These are phyloP conservation scores for Teratosphaeria viscida DNA, from an alignment of 2,329 filamentous ascomycete species.

Conservation along the genomic window DNA sequence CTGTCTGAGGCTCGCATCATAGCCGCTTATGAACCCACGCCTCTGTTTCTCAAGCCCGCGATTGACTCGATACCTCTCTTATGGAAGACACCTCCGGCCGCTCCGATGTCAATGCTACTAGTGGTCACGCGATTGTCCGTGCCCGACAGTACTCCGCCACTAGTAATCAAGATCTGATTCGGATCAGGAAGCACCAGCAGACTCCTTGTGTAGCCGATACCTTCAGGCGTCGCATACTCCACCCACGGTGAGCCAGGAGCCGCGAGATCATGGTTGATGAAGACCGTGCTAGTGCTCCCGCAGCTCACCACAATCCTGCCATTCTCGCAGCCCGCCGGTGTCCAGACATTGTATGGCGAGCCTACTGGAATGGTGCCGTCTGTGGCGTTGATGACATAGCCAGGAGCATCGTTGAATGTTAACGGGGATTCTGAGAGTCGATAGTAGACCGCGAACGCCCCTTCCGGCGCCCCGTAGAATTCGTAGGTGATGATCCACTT, in stretches of 20 bases:
- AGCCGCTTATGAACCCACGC: neutral
- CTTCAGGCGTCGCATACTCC: conserved; percentile 32
- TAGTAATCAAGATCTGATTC: conserved; percentile 31
- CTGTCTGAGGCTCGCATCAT: conserved; percentile 22
- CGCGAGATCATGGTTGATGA: conserved; percentile 38
- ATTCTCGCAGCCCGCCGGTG: conserved; percentile 33
- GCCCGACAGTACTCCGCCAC: conserved; percentile 26
- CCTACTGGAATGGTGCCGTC: conserved; percentile 37
- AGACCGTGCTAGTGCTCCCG: conserved; percentile 33
- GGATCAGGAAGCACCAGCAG: conserved; percentile 35
- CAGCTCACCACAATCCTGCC: conserved; percentile 42
- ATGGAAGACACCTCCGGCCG: neutral
- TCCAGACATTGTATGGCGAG: conserved; percentile 45
- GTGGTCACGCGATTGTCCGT: conserved; percentile 18
- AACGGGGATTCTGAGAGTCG: conserved; percentile 39
- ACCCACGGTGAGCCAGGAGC: conserved; percentile 33
- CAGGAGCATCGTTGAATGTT: conserved; percentile 34
- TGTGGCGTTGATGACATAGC: conserved; percentile 32
- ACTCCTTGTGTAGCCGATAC: conserved; percentile 36
- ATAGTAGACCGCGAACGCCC: conserved; percentile 43
- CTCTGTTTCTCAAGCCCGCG: neutral
- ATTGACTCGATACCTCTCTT: neutral
- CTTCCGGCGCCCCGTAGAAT: conserved; percentile 41
- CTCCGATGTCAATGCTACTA: conserved; percentile 5
- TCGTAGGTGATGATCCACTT: conserved; percentile 58